Percentiles rank a stretch among this genome's conserved stretches.
Evolutionary conservation across 139 green algal species (phyloP).

Genomic region (Astrephomene gubernaculifera): DNA sequence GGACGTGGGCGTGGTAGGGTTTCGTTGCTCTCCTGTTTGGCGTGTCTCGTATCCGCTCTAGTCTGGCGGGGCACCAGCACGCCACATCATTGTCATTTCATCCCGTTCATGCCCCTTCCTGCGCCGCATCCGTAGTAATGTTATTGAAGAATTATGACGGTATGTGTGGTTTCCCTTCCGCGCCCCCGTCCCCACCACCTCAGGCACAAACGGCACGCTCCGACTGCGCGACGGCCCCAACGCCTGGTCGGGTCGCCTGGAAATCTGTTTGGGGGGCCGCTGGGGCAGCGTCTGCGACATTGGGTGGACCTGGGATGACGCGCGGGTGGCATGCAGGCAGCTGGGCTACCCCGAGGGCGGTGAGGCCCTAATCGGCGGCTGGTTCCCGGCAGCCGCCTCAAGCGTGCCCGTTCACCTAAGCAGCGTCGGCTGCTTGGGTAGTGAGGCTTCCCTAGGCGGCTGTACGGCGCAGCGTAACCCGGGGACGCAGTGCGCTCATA

Average conservation of each 20-base stretch:
- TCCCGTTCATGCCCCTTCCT: too few relatives aligned
- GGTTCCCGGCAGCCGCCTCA: background rate
- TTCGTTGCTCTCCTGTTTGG: too few relatives aligned
- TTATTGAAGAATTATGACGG: too few relatives aligned
- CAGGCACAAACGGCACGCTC: background rate
- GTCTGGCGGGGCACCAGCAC: too few relatives aligned
- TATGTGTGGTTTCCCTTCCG: too few relatives aligned
- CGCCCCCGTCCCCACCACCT: too few relatives aligned
- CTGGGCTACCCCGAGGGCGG: constrained; percentile 24
- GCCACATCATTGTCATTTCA: too few relatives aligned
- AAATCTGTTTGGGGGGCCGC: background rate
- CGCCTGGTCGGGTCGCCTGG: constrained; percentile 32
- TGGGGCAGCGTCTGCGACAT: constrained; percentile 33
- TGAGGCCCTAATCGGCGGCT: constrained; percentile 17
- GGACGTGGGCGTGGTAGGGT: too few relatives aligned
- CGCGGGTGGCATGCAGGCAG: constrained; percentile 33
- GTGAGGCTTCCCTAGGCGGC: background rate
- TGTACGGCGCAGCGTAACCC: background rate
- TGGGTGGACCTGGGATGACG: constrained; percentile 35
- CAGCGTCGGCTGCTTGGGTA: background rate
- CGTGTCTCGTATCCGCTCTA: too few relatives aligned
- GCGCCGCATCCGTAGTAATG: too few relatives aligned
- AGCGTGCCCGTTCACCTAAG: background rate
- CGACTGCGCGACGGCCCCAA: constrained; percentile 9
- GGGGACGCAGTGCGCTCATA: background rate